Evolutionary conservation across 116 monocot genomes (phyloP).

Genomic region (Phalaenopsis hybrid): DNA sequence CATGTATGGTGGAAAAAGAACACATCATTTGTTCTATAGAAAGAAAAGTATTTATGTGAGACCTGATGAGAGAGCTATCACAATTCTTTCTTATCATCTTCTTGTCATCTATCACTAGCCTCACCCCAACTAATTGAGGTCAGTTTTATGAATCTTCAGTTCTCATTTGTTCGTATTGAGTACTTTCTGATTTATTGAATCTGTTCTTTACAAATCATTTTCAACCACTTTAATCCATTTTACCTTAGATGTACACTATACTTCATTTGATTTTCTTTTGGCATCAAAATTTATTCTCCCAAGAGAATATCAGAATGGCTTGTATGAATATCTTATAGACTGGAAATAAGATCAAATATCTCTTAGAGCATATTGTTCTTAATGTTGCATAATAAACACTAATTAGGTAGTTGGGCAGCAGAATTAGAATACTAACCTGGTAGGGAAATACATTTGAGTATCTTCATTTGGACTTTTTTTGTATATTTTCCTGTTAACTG

Average conservation of each 20-base stretch:
- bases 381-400: background rate
- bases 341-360: background rate
- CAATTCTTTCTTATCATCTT: background rate
- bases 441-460: background rate
- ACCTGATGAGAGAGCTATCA: background rate
- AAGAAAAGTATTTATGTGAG: background rate
- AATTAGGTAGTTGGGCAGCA: background rate
- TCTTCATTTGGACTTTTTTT: slow-evolving; percentile 5
- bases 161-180: background rate
- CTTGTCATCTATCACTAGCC: background rate
- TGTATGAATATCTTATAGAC: background rate
- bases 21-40: background rate
- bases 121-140: background rate
- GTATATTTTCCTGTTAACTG: background rate
- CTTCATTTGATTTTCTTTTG: background rate
- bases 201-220: background rate
- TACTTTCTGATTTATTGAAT: background rate
- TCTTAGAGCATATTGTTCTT: background rate
- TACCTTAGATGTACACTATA: background rate
- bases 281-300: background rate
- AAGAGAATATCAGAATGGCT: background rate
- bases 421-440: background rate
- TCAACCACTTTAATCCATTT: background rate
- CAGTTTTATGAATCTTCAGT: background rate
- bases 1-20: background rate